Evolutionary conservation across 2,329 filamentous ascomycete species (phyloP).

Genomic region (Colletotrichum liriopes): DNA sequence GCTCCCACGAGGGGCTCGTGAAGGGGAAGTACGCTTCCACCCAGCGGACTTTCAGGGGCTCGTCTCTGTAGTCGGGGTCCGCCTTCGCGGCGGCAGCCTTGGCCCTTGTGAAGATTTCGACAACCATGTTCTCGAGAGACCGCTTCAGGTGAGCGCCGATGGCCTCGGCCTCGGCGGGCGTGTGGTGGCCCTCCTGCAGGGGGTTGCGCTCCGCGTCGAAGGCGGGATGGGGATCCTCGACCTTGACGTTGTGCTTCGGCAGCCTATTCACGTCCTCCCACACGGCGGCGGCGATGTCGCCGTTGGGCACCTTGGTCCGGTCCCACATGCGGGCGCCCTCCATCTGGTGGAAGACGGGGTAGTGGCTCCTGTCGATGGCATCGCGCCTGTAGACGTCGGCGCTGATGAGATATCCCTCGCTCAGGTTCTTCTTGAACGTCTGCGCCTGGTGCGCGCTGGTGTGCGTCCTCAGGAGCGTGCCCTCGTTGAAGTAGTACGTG

Average conservation of each 20-base stretch:
- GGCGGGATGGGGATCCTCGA: conserved; percentile 87
- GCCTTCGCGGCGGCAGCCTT: conserved; percentile 73
- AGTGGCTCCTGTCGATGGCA: conserved; percentile 94
- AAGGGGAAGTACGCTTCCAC: conserved; percentile 98
- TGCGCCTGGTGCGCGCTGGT: conserved; percentile 94
- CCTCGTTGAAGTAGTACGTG: conserved; percentile 93
- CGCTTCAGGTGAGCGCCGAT: conserved; percentile 89
- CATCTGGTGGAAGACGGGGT: conserved; percentile 99
- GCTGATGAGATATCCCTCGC: conserved; percentile 88
- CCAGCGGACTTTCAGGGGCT: conserved; percentile 91
- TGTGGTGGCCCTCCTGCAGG: conserved; percentile 81
- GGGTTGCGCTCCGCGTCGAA: conserved; percentile 87
- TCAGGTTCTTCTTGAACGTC: conserved; percentile 80
- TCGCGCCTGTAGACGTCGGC: conserved; percentile 97
- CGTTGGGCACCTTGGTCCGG: conserved; percentile 70
- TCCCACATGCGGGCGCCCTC: conserved; percentile 95
- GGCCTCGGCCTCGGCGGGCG: conserved; percentile 83
- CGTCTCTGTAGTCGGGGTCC: conserved; percentile 67
- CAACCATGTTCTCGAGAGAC: conserved; percentile 90
- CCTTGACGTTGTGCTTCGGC: conserved; percentile 80
- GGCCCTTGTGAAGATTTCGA: conserved; percentile 88
- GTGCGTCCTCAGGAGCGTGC: conserved; percentile 90
- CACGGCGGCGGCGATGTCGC: conserved; percentile 76
- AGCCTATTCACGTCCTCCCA: conserved; percentile 79
- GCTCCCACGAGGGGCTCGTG: conserved; percentile 94